phyloP scores from a whole-genome alignment of 2,329 filamentous ascomycete species.

The Nigrospora oryzae region DNA sequence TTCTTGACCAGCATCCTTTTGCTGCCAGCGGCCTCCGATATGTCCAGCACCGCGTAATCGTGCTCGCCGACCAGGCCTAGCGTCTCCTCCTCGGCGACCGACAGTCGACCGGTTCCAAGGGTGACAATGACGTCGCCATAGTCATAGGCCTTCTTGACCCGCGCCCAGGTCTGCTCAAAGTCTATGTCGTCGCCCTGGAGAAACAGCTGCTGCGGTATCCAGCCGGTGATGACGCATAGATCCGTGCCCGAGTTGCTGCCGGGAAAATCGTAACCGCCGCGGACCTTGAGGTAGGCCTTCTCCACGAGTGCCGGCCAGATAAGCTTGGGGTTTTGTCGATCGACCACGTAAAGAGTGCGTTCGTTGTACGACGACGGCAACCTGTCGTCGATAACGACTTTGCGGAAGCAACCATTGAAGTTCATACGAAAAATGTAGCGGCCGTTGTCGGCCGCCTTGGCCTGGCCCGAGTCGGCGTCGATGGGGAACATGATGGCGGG shows the following conservation, averaged over 20 bases:
- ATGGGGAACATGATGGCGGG: slow-evolving; percentile 69
- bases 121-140: slow-evolving; percentile 80
- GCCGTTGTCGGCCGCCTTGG: slow-evolving; percentile 64
- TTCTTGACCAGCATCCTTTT: slow-evolving; percentile 83
- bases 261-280: slow-evolving; percentile 94
- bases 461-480: slow-evolving; percentile 46
- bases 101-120: slow-evolving; percentile 79
- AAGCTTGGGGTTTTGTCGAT: slow-evolving; percentile 70
- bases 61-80: slow-evolving; percentile 83
- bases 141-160: slow-evolving; percentile 66
- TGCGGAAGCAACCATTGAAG: slow-evolving; percentile 89
- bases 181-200: slow-evolving; percentile 79
- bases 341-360: slow-evolving; percentile 77
- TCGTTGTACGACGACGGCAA: slow-evolving; percentile 70
- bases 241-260: slow-evolving; percentile 97
- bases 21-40: slow-evolving; percentile 54
- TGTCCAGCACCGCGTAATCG: slow-evolving; percentile 83
- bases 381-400: slow-evolving; percentile 81
- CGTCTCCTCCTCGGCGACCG: slow-evolving; percentile 65
- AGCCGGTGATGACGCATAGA: slow-evolving; percentile 84
- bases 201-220: slow-evolving; percentile 95
- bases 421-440: slow-evolving; percentile 90
- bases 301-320: slow-evolving; percentile 91
- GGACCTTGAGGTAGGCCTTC: slow-evolving; percentile 92
- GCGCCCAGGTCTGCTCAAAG: slow-evolving; percentile 66